Conservation (phyloP, 345 rosid species). For the Viola odorata region DNA sequence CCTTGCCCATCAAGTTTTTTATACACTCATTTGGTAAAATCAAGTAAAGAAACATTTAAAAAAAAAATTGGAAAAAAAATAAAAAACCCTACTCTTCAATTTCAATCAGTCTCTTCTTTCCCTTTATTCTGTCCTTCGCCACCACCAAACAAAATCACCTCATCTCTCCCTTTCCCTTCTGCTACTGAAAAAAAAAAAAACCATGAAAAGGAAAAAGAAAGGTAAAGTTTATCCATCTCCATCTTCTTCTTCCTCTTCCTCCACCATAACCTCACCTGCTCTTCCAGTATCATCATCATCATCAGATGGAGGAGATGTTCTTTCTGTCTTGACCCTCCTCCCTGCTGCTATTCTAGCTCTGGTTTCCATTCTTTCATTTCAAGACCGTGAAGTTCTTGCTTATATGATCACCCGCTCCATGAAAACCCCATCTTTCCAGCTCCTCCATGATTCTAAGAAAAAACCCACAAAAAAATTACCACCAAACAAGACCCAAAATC, state of each 20-base stretch:
- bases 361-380: constrained; percentile 51
- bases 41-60: neutral
- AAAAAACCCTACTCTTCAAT: neutral
- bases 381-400: constrained; percentile 86
- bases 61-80: neutral
- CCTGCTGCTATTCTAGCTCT: constrained; percentile 71
- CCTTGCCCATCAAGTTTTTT: neutral
- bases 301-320: constrained; percentile 18
- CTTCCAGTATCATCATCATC: neutral
- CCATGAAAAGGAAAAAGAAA: constrained; percentile 75
- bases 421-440: constrained; percentile 25
- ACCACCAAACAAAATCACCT: neutral
- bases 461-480: constrained; percentile 31
- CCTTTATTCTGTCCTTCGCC: neutral
- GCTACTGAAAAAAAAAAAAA: neutral
- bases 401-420: constrained; percentile 70
- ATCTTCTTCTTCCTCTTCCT: constrained; percentile 24
- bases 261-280: constrained; percentile 13
- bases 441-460: constrained; percentile 23
- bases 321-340: constrained; percentile 54
- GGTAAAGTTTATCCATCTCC: constrained; percentile 84
- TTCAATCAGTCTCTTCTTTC: neutral
- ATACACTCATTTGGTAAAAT: no score
- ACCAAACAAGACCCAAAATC: neutral
- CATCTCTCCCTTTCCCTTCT: neutral